Base-by-base conservation (phyloP, 1,139 yeast genomes). In the Pichia cactophila region DNA sequence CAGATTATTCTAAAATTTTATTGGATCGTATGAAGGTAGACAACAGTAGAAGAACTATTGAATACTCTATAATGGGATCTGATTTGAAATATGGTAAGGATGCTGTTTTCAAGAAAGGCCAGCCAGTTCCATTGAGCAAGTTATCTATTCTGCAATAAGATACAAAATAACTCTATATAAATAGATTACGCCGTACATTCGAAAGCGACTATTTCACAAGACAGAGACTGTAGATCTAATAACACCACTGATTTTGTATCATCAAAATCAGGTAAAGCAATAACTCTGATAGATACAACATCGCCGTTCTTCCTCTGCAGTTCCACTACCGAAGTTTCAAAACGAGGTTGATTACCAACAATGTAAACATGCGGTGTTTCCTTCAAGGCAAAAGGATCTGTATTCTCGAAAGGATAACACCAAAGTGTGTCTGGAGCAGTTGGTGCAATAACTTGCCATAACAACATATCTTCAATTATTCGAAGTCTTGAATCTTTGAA, bases 351-450 rank as follows among this genome's bases (percentile, higher is more conserved):
- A 62, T 90, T 90, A 0, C 97, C 97, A 1, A 80, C 87, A 60
- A 88, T 80, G 61, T 86, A 88, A 2, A 90, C 81, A 62, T 88
- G 92, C 0, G 98, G 98, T 23, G 86, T 77, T 59, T 84, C 86
- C 6, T 70, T 70, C 35, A 92, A 63, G 3, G 87, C 75, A 65
- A 92, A 89, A 2, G 97, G 97, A 65, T 94, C 98, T 5, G 63
- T 60, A 42, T 82, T 78, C n/a, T 78, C 75, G 61, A 75, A 90
- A 0, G 99, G 97, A 59, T 88, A 89, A 56, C 95, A 83, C 71
- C 86, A 86, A 42, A 92, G 69, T 0, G 99, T 94, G 61, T 92
- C 98, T 0, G 99, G 99, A 1, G 96, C 95, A 0, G 97, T 89
- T 2, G 98, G 98, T 0, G 88, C 83, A 38, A 87, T 72, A 59